Percentiles rank a stretch among this genome's conserved stretches.
These are phyloP conservation scores for Carex sylvatica DNA, from an alignment of 202 grass and related monocot genomes.

Conservation along the genomic window DNA sequence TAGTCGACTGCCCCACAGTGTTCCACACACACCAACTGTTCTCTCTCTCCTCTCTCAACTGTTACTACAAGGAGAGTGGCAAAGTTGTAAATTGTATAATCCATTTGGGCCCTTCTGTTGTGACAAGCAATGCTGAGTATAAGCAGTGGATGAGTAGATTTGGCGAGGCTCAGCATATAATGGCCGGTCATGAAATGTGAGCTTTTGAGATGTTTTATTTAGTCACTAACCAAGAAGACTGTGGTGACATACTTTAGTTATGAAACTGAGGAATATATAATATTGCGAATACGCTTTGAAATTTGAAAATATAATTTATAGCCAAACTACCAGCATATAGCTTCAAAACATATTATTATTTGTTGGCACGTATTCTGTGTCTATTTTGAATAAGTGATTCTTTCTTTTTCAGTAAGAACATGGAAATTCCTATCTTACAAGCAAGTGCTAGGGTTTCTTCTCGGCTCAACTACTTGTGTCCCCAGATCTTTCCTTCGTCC, in stretches of 20 bases:
- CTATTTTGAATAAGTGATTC: neutral
- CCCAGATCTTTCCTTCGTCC: slow-evolving; percentile 78
- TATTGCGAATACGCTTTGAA: neutral
- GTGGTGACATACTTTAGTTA: neutral
- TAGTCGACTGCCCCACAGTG: slow-evolving; percentile 81
- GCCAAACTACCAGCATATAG: neutral
- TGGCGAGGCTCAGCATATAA: slow-evolving; percentile 70
- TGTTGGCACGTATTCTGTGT: neutral
- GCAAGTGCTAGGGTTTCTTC: slow-evolving; percentile 89
- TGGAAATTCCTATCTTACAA: slow-evolving; percentile 88
- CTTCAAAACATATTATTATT: neutral
- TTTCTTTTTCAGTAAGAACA: slow-evolving; percentile 61
- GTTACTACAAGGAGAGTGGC: slow-evolving; percentile 46
- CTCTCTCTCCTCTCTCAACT: slow-evolving; percentile 50
- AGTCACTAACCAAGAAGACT: slow-evolving; percentile 16
- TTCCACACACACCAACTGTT: slow-evolving; percentile 62
- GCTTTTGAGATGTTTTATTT: slow-evolving; percentile 31
- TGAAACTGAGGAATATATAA: neutral
- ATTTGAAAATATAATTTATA: slow-evolving; percentile 2
- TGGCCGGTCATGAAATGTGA: slow-evolving; percentile 97
- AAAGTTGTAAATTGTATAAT: slow-evolving; percentile 97
- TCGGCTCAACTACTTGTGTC: slow-evolving; percentile 73
- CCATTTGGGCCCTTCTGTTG: slow-evolving; percentile 76
- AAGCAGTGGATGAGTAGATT: slow-evolving; percentile 85
- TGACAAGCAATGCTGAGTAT: slow-evolving; percentile 63